Base-by-base conservation (phyloP, 2,329 filamentous ascomycete species). In the Monilinia fructicola region DNA sequence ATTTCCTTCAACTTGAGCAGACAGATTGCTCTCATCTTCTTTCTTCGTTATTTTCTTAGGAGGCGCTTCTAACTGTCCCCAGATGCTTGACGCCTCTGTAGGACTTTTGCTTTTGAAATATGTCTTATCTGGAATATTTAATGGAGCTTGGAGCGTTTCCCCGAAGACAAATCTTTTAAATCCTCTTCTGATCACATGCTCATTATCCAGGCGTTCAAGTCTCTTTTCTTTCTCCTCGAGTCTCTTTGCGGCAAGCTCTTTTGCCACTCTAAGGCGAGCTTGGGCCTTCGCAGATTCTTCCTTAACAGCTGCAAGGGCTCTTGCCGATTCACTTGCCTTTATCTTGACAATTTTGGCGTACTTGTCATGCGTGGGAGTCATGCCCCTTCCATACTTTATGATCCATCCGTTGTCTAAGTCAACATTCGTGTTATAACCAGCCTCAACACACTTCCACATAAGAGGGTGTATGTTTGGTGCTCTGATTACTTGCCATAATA, bases 341-440 rank as follows among this genome's bases (percentile, higher is more conserved):
- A 56, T 38, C 28, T 64, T 54, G 21, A 64, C 52, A 18, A 55
- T 64, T 18, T 21, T 54, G 16, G 23, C 40, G 10, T 55, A 44
- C 52, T 54, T 54, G 2, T 12, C n/a, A 55, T 64, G 52, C 5
- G 26, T 38, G 1, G 52, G 61, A 38, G 40, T 14, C 40, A 26
- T 40, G n/a, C 61, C 40, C 1, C 12, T 48, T 44, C 52, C 61
- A 55, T 56, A 28, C 14, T 46, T 46, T 56, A 56, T 64, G 40
- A 64, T 55, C 40, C 40, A 64, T 14, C 52, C 61, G 9, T 64
- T 64, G 52, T 64, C 61, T 26, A 64, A 11, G 42, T 64, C 61
- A 23, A 56, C 18, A 16, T 44, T 64, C 6, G 61, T 64, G 52
- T 23, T 14, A 21, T 26, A 31, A 16, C 52, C 61, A 9, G 26